Evolutionary conservation across 2,329 filamentous ascomycete genomes (phyloP).

Genomic region (Diaporthe longicolla): DNA sequence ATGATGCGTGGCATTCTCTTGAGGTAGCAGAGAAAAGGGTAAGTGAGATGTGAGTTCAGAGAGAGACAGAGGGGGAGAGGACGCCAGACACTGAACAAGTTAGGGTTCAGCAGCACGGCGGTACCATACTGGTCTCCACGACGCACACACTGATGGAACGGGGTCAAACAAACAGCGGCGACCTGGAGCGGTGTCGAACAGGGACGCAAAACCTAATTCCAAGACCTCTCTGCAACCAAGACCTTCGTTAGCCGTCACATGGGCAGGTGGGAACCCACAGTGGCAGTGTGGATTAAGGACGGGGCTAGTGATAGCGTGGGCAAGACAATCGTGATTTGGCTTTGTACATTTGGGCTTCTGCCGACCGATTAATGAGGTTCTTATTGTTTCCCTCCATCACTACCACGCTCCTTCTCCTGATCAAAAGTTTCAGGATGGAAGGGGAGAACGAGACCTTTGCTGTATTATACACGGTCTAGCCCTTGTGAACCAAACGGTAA

Average conservation of each 20-base stretch:
- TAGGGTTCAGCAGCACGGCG: neutral
- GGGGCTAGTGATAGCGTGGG: neutral
- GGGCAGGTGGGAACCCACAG: neutral
- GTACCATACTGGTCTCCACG: neutral
- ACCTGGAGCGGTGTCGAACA: conserved; percentile 15
- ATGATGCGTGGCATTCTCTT: neutral
- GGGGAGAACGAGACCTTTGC: neutral
- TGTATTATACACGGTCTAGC: conserved; percentile 10
- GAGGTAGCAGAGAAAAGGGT: neutral
- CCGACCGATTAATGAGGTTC: conserved; percentile 6
- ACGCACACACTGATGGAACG: neutral
- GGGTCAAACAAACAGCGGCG: neutral
- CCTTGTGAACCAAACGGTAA: conserved; percentile 21
- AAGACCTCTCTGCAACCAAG: neutral
- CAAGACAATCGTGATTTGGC: conserved; percentile 21
- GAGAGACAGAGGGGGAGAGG: neutral
- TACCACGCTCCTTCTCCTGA: neutral
- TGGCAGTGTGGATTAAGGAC: neutral
- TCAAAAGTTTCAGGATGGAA: neutral
- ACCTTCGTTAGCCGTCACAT: neutral
- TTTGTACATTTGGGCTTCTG: conserved; percentile 30
- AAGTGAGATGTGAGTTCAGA: neutral
- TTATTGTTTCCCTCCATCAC: neutral
- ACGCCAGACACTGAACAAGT: neutral
- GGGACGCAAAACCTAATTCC: conserved; percentile 11